Conservation (phyloP, 192 early-diverging fungal genomes). For the Glomus cerebriforme region DNA sequence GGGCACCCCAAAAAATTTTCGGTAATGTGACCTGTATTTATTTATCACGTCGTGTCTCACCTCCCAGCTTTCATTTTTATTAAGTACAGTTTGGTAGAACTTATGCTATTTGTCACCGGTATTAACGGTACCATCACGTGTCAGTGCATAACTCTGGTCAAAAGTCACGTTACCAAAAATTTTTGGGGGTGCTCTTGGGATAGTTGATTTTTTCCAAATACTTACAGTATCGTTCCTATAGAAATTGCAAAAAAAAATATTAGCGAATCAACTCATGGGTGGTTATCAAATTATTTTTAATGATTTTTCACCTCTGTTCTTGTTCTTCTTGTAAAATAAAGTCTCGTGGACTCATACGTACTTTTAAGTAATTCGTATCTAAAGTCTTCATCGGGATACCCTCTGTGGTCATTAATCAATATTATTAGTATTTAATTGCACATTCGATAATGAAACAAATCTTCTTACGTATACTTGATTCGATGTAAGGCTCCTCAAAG, state of each 20-base stretch:
- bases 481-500: neutral
- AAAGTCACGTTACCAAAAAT: too few species aligned
- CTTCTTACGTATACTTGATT: neutral
- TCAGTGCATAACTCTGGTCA: too few species aligned
- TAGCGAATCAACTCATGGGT: neutral
- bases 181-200: too few species aligned
- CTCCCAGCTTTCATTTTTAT: too few species aligned
- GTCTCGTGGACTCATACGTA: neutral
- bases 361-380: neutral
- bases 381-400: neutral
- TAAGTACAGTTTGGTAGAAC: too few species aligned
- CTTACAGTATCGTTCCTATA: neutral
- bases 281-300: neutral
- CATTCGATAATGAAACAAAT: neutral
- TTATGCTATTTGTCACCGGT: too few species aligned
- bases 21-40: too few species aligned
- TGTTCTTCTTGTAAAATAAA: slow-evolving; percentile 3
- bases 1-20: too few species aligned
- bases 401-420: neutral
- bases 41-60: too few species aligned
- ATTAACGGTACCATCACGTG: too few species aligned
- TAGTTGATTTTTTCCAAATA: too few species aligned
- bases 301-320: neutral
- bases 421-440: neutral
- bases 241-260: neutral